A percentile compares a stretch with the other conserved stretches of the same genome.
phyloP scores from a whole-genome alignment of 106 monocot species.

The Dendrobium catenatum region DNA sequence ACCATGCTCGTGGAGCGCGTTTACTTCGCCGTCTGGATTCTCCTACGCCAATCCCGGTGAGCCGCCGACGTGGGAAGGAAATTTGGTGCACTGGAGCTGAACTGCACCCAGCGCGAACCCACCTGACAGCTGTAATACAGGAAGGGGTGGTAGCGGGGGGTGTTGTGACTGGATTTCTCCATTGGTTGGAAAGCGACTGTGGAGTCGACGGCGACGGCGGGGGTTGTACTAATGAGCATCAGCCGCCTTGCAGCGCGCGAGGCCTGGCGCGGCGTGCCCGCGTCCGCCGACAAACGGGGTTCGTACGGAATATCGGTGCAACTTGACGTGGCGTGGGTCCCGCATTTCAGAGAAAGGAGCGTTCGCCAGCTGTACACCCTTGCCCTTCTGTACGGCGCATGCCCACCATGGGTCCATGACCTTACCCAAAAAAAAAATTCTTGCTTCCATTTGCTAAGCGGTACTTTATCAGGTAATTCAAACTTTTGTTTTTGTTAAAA shows the following conservation, averaged over 20 bases:
- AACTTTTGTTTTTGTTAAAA: too few relatives aligned
- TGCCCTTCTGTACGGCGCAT: constrained; percentile 13
- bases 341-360: neutral
- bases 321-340: neutral
- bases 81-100: neutral
- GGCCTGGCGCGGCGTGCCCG: too few relatives aligned
- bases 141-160: neutral
- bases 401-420: constrained; percentile 7
- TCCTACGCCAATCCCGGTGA: neutral
- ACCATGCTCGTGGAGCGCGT: neutral
- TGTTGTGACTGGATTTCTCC: too few relatives aligned
- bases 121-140: too few relatives aligned
- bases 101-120: too few relatives aligned
- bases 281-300: neutral
- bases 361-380: constrained; percentile 16
- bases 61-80: neutral
- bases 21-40: neutral
- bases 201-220: neutral
- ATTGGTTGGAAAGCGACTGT: neutral
- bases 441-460: too few relatives aligned
- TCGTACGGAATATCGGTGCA: neutral
- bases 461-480: too few relatives aligned
- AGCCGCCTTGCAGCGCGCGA: too few relatives aligned
- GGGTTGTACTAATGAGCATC: neutral
- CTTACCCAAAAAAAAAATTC: neutral